Evolutionary conservation across 306 rosid species (phyloP), one percentile per base, ranked within the genome.

Genomic region (Lithocarpus polystachyus): DNA sequence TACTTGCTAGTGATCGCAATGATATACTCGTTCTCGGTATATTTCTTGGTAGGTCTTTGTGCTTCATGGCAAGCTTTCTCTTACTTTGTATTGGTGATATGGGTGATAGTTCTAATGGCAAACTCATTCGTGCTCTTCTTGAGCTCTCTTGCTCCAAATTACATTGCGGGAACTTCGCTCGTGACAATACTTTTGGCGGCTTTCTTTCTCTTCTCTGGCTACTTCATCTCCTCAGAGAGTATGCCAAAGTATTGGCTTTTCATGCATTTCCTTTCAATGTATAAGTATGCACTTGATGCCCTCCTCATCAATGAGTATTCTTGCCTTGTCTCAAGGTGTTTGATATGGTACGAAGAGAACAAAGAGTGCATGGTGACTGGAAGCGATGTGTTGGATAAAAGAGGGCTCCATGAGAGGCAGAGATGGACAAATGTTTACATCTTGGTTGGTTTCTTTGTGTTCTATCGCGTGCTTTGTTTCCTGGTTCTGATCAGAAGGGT

Each of bases 251-350:
- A 88, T 71, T 94, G 98, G 98, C 77, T 92, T 5, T 89, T 91
- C 88, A 94, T 94, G 98, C 91, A 92, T 57, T 92, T 94, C 43
- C 72, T 94, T 10, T 89, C 95, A 0, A 94, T 94, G 97, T 94
- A 94, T 56, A 94, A 94, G 70, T 94, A 94, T 7, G 98, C 94
- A 5, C 92, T 94, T 9, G 98, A 94, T 29, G 93, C 98, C 6
- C 90, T 94, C 70, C 88, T 94, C 0, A 87, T 94, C 82, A 94
- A 94, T 57, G 97, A 94, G 86, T 92, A 92, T 33, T 86, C 93
- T 8, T 92, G 98, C 76, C 83, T 92, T 35, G 88, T 52, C 2
- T 61, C 93, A 1, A 89, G 65, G 77, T 94, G 98, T 79, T 86
- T 94, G 74, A 82, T 92, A 20, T 94, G 98, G 97, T 88, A 77